These are phyloP conservation scores for Fraxinus floribunda DNA, from an alignment of 305 asterid genomes.

Conservation along the genomic window DNA sequence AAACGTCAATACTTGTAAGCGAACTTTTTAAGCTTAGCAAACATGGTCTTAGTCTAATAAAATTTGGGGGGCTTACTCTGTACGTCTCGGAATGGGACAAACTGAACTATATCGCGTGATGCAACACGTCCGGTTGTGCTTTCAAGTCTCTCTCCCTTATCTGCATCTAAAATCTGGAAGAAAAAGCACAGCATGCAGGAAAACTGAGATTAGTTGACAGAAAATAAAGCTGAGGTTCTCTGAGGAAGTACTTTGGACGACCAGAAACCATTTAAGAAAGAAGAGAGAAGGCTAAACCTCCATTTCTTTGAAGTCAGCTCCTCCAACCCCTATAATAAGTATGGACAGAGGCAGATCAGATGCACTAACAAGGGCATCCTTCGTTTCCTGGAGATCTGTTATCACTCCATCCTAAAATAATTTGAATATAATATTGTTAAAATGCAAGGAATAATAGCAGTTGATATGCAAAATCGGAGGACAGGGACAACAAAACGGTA, in stretches of 20 bases:
- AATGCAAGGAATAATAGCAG: slow-evolving; percentile 6
- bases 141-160: slow-evolving; percentile 85
- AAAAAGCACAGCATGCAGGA: slow-evolving; percentile 17
- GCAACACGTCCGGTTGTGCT: slow-evolving; percentile 89
- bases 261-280: slow-evolving; percentile 12
- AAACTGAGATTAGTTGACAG: background rate
- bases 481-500: background rate
- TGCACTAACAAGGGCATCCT: slow-evolving; percentile 87
- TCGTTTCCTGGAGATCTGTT: slow-evolving; percentile 97
- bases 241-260: slow-evolving; percentile 14
- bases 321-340: slow-evolving; percentile 96
- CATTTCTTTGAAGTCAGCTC: slow-evolving; percentile 98
- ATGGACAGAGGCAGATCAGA: slow-evolving; percentile 95
- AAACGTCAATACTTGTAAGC: background rate
- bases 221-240: slow-evolving; percentile 7
- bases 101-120: slow-evolving; percentile 93
- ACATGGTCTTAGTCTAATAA: background rate
- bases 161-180: slow-evolving; percentile 83
- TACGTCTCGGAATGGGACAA: slow-evolving; percentile 85
- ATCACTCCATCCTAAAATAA: slow-evolving; percentile 84
- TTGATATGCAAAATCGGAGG: slow-evolving; percentile 6
- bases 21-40: background rate
- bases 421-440: background rate
- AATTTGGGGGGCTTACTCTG: slow-evolving; percentile 54
- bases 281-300: slow-evolving; percentile 53